Evolutionary conservation across 2,329 filamentous ascomycete species (phyloP).

Genomic region (Pseudogymnoascus verrucosus): DNA sequence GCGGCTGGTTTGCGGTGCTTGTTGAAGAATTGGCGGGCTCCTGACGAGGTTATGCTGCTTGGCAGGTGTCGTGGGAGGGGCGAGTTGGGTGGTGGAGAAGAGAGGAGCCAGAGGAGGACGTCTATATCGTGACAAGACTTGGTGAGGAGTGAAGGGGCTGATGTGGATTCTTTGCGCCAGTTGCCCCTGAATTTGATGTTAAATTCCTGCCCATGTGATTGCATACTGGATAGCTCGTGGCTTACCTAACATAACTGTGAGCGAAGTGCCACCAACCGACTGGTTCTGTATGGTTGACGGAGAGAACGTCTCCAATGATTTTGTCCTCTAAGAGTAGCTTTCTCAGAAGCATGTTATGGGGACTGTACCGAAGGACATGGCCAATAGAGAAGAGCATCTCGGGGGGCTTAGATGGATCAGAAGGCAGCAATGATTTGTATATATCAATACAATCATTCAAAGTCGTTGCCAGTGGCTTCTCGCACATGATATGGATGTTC

Average conservation of each 20-base stretch:
- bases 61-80: slow-evolving; percentile 59
- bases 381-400: slow-evolving; percentile 74
- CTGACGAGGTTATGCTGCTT: slow-evolving; percentile 64
- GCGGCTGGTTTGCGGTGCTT: slow-evolving; percentile 64
- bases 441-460: slow-evolving; percentile 72
- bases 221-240: neutral
- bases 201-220: neutral
- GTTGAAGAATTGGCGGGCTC: slow-evolving; percentile 71
- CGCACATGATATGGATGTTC: slow-evolving; percentile 80
- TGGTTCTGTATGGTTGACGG: slow-evolving; percentile 85
- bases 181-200: slow-evolving; percentile 56
- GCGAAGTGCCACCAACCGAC: slow-evolving; percentile 95
- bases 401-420: slow-evolving; percentile 28
- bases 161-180: slow-evolving; percentile 74
- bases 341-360: slow-evolving; percentile 80
- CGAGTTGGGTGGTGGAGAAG: slow-evolving; percentile 42
- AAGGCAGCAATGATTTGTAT: slow-evolving; percentile 46
- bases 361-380: slow-evolving; percentile 87
- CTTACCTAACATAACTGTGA: slow-evolving; percentile 71
- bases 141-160: slow-evolving; percentile 76
- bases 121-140: slow-evolving; percentile 98
- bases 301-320: slow-evolving; percentile 76
- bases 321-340: slow-evolving; percentile 67
- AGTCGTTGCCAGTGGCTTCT: slow-evolving; percentile 84
- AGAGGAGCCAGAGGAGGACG: slow-evolving; percentile 83